Conservation (phyloP, 2,329 filamentous ascomycete species). For the Talaromyces sp. region DNA sequence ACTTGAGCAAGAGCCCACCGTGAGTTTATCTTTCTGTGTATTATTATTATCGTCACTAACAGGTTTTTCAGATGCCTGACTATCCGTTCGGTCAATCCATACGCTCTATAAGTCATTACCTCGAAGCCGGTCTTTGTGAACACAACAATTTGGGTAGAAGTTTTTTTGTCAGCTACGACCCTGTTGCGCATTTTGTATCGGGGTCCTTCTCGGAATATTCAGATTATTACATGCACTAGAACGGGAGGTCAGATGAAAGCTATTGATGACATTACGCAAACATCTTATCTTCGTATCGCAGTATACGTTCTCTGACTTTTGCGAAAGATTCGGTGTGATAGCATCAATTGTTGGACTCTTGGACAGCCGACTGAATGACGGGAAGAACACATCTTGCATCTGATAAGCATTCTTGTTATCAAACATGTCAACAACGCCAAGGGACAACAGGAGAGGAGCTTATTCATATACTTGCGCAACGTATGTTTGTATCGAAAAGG, state of each 20-base stretch:
- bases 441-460: constrained; percentile 4
- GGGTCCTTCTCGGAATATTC: not conserved
- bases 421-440: constrained; percentile 8
- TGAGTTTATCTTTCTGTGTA: constrained; percentile 57
- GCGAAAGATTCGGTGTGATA: not conserved
- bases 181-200: not conserved
- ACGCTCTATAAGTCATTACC: constrained; percentile 38
- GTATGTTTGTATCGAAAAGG: not conserved
- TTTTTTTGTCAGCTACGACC: not conserved
- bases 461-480: constrained; percentile 5
- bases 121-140: not conserved
- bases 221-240: not conserved
- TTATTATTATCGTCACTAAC: constrained; percentile 23
- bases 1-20: constrained; percentile 98
- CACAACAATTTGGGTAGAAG: not conserved
- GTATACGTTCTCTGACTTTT: not conserved
- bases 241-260: not conserved
- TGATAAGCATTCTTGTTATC: constrained; percentile 13
- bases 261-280: not conserved
- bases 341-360: constrained; percentile 13
- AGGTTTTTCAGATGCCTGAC: constrained; percentile 42
- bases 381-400: constrained; percentile 10
- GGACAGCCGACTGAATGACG: constrained; percentile 11
- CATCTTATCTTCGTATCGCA: not conserved
- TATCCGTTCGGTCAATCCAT: constrained; percentile 51